These are phyloP conservation scores for Curvularia spicifera DNA, from an alignment of 2,329 filamentous ascomycete genomes.

Conservation along the genomic window DNA sequence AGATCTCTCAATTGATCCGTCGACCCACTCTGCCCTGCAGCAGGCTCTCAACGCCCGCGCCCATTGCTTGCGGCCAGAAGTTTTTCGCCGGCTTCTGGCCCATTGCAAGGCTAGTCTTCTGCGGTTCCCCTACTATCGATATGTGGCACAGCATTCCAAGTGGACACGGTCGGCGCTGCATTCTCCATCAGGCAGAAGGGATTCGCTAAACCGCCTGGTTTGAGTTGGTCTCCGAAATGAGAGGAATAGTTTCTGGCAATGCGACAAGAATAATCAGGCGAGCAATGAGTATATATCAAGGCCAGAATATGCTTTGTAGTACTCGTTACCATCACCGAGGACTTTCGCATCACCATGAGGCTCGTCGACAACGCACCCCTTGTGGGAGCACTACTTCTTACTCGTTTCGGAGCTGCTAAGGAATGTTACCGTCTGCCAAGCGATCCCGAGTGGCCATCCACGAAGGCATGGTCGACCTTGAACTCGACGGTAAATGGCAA, in stretches of 20 bases:
- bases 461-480: slow-evolving; percentile 41
- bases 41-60: background rate
- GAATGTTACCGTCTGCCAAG: slow-evolving; percentile 33
- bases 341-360: slow-evolving; percentile 13
- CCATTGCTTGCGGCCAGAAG: slow-evolving; percentile 4
- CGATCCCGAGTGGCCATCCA: slow-evolving; percentile 48
- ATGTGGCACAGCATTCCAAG: slow-evolving; percentile 7
- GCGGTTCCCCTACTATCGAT: background rate
- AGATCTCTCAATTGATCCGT: slow-evolving; percentile 7
- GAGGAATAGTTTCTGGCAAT: slow-evolving; percentile 6
- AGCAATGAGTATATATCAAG: slow-evolving; percentile 12
- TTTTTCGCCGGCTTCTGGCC: slow-evolving; percentile 8
- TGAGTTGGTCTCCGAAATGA: slow-evolving; percentile 13
- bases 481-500: slow-evolving; percentile 50
- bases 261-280: slow-evolving; percentile 4
- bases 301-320: background rate
- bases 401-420: slow-evolving; percentile 1
- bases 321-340: background rate
- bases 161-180: slow-evolving; percentile 9
- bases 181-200: slow-evolving; percentile 6
- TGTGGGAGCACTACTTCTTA: slow-evolving; percentile 8
- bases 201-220: slow-evolving; percentile 4
- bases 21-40: slow-evolving; percentile 12
- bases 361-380: slow-evolving; percentile 9
- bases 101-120: slow-evolving; percentile 10